Evolutionary conservation across 1,284 basidiomycete species (phyloP).

Genomic region (Ustilago curta): DNA sequence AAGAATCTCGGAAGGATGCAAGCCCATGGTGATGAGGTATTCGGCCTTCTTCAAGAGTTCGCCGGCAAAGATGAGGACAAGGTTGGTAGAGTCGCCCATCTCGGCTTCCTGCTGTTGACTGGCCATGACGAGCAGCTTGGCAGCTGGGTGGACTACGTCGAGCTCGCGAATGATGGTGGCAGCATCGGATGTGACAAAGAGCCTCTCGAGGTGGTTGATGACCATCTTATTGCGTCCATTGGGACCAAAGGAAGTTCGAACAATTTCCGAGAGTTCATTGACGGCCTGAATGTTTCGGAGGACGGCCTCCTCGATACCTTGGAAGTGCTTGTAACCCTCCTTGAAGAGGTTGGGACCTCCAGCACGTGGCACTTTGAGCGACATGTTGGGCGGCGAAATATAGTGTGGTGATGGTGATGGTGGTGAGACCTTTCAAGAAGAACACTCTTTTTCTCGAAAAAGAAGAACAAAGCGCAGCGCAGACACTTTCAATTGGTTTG

Average conservation of each 20-base stretch:
- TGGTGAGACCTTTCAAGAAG: constrained; percentile 3
- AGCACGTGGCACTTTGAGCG: constrained; percentile 91
- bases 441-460: constrained; percentile 10
- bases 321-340: constrained; percentile 76
- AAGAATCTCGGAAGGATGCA: constrained; percentile 89
- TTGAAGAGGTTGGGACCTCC: constrained; percentile 93
- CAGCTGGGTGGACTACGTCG: constrained; percentile 97
- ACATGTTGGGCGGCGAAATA: constrained; percentile 74
- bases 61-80: constrained; percentile 93
- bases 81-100: constrained; percentile 97
- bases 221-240: constrained; percentile 76
- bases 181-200: constrained; percentile 98
- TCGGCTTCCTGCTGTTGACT: constrained; percentile 95
- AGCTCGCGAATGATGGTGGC: constrained; percentile 98
- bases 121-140: constrained; percentile 96
- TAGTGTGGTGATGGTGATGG: constrained; percentile 2
- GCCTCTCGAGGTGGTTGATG: constrained; percentile 81
- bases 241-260: constrained; percentile 94
- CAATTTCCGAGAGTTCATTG: constrained; percentile 90
- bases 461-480: constrained; percentile 1
- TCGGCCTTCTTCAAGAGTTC: constrained; percentile 96
- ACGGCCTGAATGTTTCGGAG: constrained; percentile 93
- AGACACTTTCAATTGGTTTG: not conserved
- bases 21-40: constrained; percentile 90
- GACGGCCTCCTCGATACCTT: constrained; percentile 89